Percentiles rank a stretch among this genome's conserved stretches.
Evolutionary conservation across 495 filamentous ascomycete species (phyloP).

Genomic region (Neurospora pannonica): DNA sequence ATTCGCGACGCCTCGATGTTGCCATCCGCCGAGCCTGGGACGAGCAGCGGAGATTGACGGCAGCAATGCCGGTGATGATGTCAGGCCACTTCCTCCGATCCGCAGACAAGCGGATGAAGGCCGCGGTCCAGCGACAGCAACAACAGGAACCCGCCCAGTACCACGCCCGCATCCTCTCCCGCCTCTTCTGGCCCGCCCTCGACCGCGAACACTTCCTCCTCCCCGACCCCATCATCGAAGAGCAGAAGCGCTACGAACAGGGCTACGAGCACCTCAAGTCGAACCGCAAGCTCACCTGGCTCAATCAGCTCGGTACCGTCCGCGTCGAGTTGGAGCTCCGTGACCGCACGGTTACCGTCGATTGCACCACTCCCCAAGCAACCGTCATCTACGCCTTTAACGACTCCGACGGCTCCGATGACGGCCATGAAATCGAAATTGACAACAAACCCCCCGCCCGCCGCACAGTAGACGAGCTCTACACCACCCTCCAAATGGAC

Average conservation of each 20-base stretch:
- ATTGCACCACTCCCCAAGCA: constrained; percentile 81
- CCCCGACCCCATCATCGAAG: constrained; percentile 49
- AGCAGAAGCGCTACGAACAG: constrained; percentile 60
- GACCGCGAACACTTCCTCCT: constrained; percentile 67
- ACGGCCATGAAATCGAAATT: background rate
- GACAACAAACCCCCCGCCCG: constrained; percentile 25
- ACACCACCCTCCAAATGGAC: constrained; percentile 61
- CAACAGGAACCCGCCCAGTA: constrained; percentile 18
- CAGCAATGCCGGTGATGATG: constrained; percentile 6
- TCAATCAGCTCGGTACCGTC: constrained; percentile 71
- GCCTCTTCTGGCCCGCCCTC: constrained; percentile 89
- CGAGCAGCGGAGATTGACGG: background rate
- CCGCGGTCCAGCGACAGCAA: background rate
- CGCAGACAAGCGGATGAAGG: background rate
- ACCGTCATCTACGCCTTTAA: constrained; percentile 85
- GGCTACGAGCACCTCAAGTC: constrained; percentile 75
- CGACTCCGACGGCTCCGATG: constrained; percentile 22
- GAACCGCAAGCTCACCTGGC: constrained; percentile 79
- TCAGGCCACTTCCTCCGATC: constrained; percentile 17
- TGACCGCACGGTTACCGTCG: constrained; percentile 61
- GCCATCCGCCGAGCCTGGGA: constrained; percentile 40
- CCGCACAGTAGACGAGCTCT: constrained; percentile 54
- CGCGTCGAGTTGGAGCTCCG: constrained; percentile 72
- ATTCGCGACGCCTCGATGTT: constrained; percentile 64
- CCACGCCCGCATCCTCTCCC: constrained; percentile 79